phyloP scores from a whole-genome alignment of 148 eudicot species.

The Camellia japonica region DNA sequence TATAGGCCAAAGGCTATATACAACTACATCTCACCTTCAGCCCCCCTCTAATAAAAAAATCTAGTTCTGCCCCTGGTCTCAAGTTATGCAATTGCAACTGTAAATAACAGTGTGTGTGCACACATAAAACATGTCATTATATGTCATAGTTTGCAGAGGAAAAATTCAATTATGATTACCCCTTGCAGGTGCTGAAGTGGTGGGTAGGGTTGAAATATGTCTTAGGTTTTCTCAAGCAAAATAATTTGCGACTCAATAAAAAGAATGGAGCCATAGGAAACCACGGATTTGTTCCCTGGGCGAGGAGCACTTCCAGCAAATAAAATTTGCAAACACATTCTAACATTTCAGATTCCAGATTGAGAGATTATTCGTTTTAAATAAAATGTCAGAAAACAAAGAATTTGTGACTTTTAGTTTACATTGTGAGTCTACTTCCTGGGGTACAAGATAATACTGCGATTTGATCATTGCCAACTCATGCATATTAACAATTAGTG shows the following conservation, averaged over 20 bases:
- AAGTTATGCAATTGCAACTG: background rate
- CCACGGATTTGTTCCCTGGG: background rate
- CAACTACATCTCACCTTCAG: too few relatives aligned
- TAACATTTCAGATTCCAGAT: background rate
- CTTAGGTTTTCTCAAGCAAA: background rate
- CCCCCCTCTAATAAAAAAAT: too few relatives aligned
- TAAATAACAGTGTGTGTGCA: background rate
- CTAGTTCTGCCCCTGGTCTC: too few relatives aligned
- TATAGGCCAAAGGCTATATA: too few relatives aligned
- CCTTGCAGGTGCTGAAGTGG: conserved; percentile 9
- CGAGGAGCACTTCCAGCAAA: background rate
- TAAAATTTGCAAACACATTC: background rate
- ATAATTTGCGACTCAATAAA: background rate
- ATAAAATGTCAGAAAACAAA: background rate
- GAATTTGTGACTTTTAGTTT: background rate
- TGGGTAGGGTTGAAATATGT: background rate
- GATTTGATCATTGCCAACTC: background rate
- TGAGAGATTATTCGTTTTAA: background rate
- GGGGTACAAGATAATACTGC: background rate
- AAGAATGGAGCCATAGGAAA: background rate
- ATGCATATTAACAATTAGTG: background rate
- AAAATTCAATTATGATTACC: background rate
- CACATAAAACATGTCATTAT: background rate
- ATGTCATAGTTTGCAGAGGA: background rate
- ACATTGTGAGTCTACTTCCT: background rate